Evolutionary conservation across 495 filamentous ascomycete species (phyloP), one percentile per base, ranked within the genome.

Genomic region (Cenococcum geophilum): DNA sequence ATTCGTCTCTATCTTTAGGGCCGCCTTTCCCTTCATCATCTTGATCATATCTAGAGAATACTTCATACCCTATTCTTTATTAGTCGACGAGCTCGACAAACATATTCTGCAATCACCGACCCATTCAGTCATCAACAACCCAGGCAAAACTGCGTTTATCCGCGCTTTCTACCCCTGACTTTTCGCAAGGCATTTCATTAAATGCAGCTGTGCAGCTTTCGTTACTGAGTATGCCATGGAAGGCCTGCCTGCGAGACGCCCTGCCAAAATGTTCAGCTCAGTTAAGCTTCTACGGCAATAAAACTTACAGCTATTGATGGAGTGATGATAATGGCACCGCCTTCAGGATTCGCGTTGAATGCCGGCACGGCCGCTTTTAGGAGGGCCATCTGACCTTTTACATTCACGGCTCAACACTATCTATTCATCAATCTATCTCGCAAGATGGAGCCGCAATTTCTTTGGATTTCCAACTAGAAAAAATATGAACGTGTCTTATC

Each of bases 51-150:
- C 72, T 0, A 47, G 22, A 4, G 72, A 61, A 53, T 74, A 76
- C 50, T 63, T 37, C 12, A 70, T 63, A 20, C 74, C 74, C 70
- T 71, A 22, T 8, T 14, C 0, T 10, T 34, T n/a, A 37, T 52
- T 25, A 40, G 36, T 34, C 35, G 37, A 12, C 25, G n/a, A 1
- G 18, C 1, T 40, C 32, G 21, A 36, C 10, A 12, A 37, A 12
- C 27, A n/a, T 1, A 56, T 40, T 18, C 12, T 27, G 16, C 16
- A 40, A 56, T 18, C 12, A 61, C 62, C 16, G 60, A 86, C 86
- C 88, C 87, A 90, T 72, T 90, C 87, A 5, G 88, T 91, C 54
- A 86, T 68, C 52, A 90, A 67, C 34, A 89, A 73, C 12, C 86
- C 85, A 4, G 87, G 87, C 49, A 85, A 71, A 0, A 87, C 79